Base-by-base conservation (phyloP, 73 alveolate genomes). In the Blepharisma japonicum region DNA sequence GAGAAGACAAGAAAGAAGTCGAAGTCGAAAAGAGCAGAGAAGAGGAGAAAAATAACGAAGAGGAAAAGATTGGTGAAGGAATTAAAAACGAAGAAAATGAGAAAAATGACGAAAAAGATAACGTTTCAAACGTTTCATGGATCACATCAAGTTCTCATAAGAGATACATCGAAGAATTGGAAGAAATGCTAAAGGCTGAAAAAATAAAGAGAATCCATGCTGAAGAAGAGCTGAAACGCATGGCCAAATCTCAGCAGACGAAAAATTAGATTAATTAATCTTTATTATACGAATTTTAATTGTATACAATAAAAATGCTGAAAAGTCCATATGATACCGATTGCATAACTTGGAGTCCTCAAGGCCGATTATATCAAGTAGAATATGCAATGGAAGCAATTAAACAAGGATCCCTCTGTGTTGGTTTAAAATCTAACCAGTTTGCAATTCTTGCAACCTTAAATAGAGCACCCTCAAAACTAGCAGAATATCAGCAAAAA, bases 351-450 rank as follows among this genome's bases (percentile, higher is more conserved):
- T 97, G 99, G 98, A 90, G 97, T 77, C 99, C 99, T 47, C 92
- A 94, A 53, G 99, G 99, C 55, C 90, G 97, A 27, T 79, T 97
- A 77, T 87, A 92, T 68, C 94, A 95, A 96, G 94, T 90, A 38
- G 99, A 94, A 68, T 96, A 96, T 79, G 99, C 99, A 71, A 97
- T 90, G 95, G 99, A 97, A 79, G 99, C 99, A 3, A 98, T 97
- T 21, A 94, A 95, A 86, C 97, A 96, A 80, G 99, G 99, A 32
- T 89, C 96, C 67, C 90, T 94, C 42, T 82, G 94, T 56, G 86
- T 97, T 68, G 99, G 99, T 20, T 91, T 93, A 38, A 81, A 89
- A 14, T 87, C 90, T 54, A 87, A 84, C 77, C 68, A 90, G 53
- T 90, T 54, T 84, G 94, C 53, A 84, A 95, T 90, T 47, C 92